Base-by-base conservation (phyloP, 2,329 filamentous ascomycete genomes). In the Fusarium phyllophilum region DNA sequence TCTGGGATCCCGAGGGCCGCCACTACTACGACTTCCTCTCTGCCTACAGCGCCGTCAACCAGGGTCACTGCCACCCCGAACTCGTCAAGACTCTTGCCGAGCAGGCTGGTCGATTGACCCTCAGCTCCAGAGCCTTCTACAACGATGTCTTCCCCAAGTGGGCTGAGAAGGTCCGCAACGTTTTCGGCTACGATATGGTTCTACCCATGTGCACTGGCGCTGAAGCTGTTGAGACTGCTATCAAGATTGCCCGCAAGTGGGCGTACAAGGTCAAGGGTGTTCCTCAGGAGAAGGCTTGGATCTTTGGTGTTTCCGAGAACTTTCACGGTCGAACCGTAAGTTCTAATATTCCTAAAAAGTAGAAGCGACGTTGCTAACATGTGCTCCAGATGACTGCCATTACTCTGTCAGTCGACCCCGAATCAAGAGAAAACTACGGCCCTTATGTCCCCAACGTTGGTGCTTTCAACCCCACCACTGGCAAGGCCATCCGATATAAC, bases 1-100 rank as follows among this genome's bases (percentile, higher is more conserved):
- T 98, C 66, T 99, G 96, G 96, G 96, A 99, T 81, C 96, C 96
- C 24, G 96, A 99, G 86, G 95, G 94, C 80, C 93, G 92, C 78
- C 92, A 97, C 83, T 98, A 99, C 84, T 91, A 98, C 79, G 96
- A 99, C 86, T 99, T 98, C 85, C 91, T 99, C 75, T 98, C 96
- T 52, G 96, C 96, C 75, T 99, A 99, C 66, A 75, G 73, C 44
- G 73, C 73, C 57, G 66, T 71, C 38, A 75, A 75, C 42, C 73
- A 75, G 56, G 73, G 73, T 12, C 73, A 75, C 45, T 75, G 73
- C 46, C 88, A 99, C 85, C 96, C 96, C 10, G 95, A 97, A 85
- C 91, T 98, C 65, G 91, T 99, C 81, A 95, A 96, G 83, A 93
- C 95, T 20, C 87, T 99, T 70, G 91, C 91, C 42, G 94, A 97